Evolutionary conservation across 2,329 filamentous ascomycete genomes (phyloP).

Genomic region (Calonectria fujianensis): DNA sequence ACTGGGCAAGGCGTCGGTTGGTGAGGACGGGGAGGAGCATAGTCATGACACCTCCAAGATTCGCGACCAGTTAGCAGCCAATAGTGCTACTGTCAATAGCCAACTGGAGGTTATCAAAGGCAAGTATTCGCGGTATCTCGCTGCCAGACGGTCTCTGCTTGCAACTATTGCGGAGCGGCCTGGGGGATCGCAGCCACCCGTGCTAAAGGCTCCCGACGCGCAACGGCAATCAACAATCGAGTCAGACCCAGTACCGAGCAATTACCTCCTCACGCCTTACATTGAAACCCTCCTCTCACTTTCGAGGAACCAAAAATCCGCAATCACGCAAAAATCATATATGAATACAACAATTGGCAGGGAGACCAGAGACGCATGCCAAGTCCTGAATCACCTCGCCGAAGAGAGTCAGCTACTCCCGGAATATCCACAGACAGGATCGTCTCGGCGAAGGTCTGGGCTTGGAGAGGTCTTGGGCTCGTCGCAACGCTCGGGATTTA

Average conservation of each 20-base stretch:
- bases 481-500: slow-evolving; percentile 62
- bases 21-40: slow-evolving; percentile 56
- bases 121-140: slow-evolving; percentile 73
- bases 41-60: slow-evolving; percentile 50
- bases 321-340: slow-evolving; percentile 76
- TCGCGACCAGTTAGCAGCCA: slow-evolving; percentile 45
- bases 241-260: slow-evolving; percentile 49
- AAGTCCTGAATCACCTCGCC: slow-evolving; percentile 71
- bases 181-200: slow-evolving; percentile 54
- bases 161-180: slow-evolving; percentile 60
- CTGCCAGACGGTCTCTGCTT: slow-evolving; percentile 69
- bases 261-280: slow-evolving; percentile 73
- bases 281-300: slow-evolving; percentile 72
- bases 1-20: slow-evolving; percentile 70
- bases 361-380: slow-evolving; percentile 70
- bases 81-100: slow-evolving; percentile 59
- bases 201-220: slow-evolving; percentile 41
- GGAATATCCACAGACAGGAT: slow-evolving; percentile 66
- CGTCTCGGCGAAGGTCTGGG: slow-evolving; percentile 61
- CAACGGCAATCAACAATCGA: slow-evolving; percentile 39
- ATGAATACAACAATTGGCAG: slow-evolving; percentile 70
- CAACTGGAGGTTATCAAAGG: slow-evolving; percentile 69
- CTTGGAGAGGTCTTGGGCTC: slow-evolving; percentile 66
- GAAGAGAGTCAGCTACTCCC: slow-evolving; percentile 79
- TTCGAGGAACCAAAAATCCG: slow-evolving; percentile 73